Evolutionary conservation across 202 grass and related monocot genomes (phyloP).

Genomic region (Eragrostis tef): DNA sequence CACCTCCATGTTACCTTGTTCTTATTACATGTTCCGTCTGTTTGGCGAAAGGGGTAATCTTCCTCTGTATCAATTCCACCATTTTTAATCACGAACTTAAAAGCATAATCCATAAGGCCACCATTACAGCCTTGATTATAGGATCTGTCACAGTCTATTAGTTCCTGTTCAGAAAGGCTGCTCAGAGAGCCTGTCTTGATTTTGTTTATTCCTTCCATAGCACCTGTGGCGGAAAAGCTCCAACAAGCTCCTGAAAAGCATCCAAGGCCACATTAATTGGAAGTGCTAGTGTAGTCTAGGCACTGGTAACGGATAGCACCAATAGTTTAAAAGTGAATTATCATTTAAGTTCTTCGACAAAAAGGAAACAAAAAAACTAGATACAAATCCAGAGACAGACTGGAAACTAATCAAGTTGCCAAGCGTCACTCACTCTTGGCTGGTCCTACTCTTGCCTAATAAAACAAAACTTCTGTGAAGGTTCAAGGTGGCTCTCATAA

Average conservation of each 20-base stretch:
- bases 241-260: constrained; percentile 80
- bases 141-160: constrained; percentile 79
- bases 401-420: not conserved
- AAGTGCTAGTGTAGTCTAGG: not conserved
- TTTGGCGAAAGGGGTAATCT: constrained; percentile 75
- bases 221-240: constrained; percentile 93
- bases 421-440: not conserved
- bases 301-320: not conserved
- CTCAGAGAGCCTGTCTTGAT: constrained; percentile 73
- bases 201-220: constrained; percentile 98
- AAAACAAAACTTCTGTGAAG: not conserved
- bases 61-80: constrained; percentile 85
- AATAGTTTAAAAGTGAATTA: constrained; percentile 4
- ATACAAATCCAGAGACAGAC: not conserved
- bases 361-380: not conserved
- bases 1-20: constrained; percentile 67
- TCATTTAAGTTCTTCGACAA: not conserved
- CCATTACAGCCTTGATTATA: constrained; percentile 87
- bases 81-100: constrained; percentile 82
- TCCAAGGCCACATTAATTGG: not conserved
- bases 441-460: not conserved
- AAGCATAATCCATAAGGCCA: constrained; percentile 94
- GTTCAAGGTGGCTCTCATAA: not conserved
- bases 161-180: constrained; percentile 91
- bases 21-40: constrained; percentile 68